A percentile compares a stretch with the other conserved stretches of the same genome.
Conservation (phyloP, 306 rosid species). For the Fragaria vesca region DNA sequence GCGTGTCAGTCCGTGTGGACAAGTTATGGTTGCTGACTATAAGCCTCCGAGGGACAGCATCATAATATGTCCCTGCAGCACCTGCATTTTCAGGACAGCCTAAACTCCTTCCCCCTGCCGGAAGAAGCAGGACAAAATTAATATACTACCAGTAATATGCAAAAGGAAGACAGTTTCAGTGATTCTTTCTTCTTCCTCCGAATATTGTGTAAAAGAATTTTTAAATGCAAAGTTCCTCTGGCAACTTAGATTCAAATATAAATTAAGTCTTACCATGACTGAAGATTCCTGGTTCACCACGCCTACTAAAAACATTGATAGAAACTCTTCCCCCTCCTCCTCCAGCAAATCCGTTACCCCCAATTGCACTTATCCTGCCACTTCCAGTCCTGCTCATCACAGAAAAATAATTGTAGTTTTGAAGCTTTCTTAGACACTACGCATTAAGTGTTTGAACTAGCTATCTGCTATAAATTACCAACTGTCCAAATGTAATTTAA, state of each 20-base stretch:
- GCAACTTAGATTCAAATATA: conserved; percentile 13
- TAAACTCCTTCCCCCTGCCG: conserved; percentile 79
- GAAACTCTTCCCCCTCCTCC: conserved; percentile 99
- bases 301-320: conserved; percentile 77
- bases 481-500: too few relatives aligned
- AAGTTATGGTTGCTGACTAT: conserved; percentile 71
- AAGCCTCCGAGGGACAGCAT: conserved; percentile 89
- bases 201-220: neutral
- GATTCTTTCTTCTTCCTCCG: neutral
- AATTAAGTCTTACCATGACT: conserved; percentile 62
- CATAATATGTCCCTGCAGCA: conserved; percentile 96
- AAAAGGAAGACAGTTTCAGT: neutral
- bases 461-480: neutral
- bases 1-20: conserved; percentile 87
- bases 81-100: conserved; percentile 90
- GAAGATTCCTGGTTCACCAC: conserved; percentile 57
- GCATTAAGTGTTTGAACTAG: neutral
- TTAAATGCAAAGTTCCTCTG: neutral
- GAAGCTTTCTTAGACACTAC: conserved; percentile 29
- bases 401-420: conserved; percentile 34
- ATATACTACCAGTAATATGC: neutral
- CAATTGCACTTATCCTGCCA: conserved; percentile 76
- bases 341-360: conserved; percentile 93
- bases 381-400: conserved; percentile 83
- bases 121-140: neutral